Evolutionary conservation across 768 basidiomycete genomes (phyloP).

Genomic region (Termitomyces heimii): DNA sequence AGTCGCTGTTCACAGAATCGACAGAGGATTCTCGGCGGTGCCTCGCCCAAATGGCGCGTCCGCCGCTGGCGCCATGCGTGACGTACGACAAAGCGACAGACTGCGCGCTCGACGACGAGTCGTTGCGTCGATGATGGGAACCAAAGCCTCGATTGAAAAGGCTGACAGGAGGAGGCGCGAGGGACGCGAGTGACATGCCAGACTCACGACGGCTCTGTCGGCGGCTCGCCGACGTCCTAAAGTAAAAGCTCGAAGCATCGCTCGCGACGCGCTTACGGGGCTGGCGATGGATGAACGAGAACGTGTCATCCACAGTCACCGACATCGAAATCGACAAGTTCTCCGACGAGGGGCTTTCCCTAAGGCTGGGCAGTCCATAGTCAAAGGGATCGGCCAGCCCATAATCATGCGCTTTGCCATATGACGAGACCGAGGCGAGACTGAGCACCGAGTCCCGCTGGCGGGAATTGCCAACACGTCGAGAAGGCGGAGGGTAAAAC

Average conservation of each 20-base stretch:
- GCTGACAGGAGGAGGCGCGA: conserved; percentile 58
- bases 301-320: conserved; percentile 67
- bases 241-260: conserved; percentile 76
- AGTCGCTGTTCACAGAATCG: conserved; percentile 65
- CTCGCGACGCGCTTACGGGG: conserved; percentile 57
- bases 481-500: conserved; percentile 55
- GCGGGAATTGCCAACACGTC: conserved; percentile 29
- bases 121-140: conserved; percentile 44
- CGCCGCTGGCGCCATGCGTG: conserved; percentile 44
- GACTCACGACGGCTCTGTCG: conserved; percentile 63
- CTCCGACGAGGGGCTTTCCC: conserved; percentile 52
- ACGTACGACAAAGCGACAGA: conserved; percentile 56
- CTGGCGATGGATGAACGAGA: conserved; percentile 47
- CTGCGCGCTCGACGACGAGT: conserved; percentile 53
- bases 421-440: conserved; percentile 77
- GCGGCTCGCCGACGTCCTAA: conserved; percentile 40
- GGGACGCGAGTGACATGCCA: conserved; percentile 43
- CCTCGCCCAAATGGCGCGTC: conserved; percentile 53
- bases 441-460: conserved; percentile 61
- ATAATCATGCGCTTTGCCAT: conserved; percentile 58
- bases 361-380: conserved; percentile 50
- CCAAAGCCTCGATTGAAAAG: conserved; percentile 64
- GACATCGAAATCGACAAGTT: conserved; percentile 36
- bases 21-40: conserved; percentile 52
- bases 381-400: conserved; percentile 73